phyloP scores from a whole-genome alignment of 2,329 filamentous ascomycete species.

The Aspergillus ruber region DNA sequence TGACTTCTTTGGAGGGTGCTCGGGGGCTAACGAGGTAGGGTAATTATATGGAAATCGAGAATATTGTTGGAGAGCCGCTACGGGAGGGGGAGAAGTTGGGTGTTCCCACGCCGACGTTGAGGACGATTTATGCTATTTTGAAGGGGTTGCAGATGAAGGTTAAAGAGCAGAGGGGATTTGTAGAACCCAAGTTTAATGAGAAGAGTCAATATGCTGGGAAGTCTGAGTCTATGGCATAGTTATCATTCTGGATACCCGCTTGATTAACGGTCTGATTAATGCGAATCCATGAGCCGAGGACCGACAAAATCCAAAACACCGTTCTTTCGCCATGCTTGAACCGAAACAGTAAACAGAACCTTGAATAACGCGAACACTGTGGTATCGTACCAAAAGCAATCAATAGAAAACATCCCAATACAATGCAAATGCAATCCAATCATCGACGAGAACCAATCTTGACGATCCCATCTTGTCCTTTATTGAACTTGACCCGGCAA shows the following conservation, averaged over 20 bases:
- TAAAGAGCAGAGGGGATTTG: constrained; percentile 11
- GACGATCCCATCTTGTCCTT: constrained; percentile 36
- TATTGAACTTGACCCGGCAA: constrained; percentile 47
- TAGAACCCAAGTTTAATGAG: constrained; percentile 1
- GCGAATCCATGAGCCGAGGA: not conserved
- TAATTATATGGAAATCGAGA: constrained; percentile 51
- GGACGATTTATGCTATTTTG: constrained; percentile 16
- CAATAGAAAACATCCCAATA: not conserved
- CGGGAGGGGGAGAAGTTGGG: constrained; percentile 42
- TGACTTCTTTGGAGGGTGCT: too few relatives aligned
- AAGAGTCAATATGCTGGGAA: not conserved
- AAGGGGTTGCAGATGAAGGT: constrained; percentile 18
- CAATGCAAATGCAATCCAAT: constrained; percentile 2
- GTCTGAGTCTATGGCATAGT: not conserved
- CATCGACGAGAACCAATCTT: constrained; percentile 29
- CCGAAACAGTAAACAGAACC: not conserved
- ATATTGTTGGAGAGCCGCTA: constrained; percentile 49
- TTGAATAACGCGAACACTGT: constrained; percentile 7
- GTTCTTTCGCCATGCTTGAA: constrained; percentile 9
- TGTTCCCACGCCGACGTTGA: constrained; percentile 30
- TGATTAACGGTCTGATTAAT: too few relatives aligned
- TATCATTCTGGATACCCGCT: too few relatives aligned
- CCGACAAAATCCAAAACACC: not conserved
- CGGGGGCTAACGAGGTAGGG: constrained; percentile 21
- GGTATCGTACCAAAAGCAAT: constrained; percentile 6